Evolutionary conservation across 2,329 filamentous ascomycete genomes (phyloP).

Genomic region (Verticillium longisporum): DNA sequence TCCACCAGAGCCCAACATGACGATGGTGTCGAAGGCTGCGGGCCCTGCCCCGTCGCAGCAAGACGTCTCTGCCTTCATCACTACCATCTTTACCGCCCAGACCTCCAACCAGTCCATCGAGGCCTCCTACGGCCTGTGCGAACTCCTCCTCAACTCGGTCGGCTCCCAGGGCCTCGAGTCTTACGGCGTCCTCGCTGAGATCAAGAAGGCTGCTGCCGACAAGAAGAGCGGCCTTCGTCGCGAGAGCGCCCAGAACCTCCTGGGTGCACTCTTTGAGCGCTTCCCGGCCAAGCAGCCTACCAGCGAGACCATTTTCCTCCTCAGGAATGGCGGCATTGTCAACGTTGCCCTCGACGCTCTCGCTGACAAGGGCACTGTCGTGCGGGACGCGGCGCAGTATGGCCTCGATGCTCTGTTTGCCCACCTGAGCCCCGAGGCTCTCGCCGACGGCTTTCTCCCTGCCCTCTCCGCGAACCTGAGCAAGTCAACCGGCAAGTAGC

Average conservation of each 20-base stretch:
- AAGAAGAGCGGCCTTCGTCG: conserved; percentile 86
- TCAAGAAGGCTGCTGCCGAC: conserved; percentile 72
- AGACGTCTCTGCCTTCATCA: conserved; percentile 58
- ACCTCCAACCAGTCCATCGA: conserved; percentile 64
- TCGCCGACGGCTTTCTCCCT: conserved; percentile 77
- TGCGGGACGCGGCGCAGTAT: conserved; percentile 89
- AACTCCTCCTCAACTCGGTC: conserved; percentile 47
- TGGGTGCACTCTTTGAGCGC: conserved; percentile 89
- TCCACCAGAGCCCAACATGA: conserved; percentile 20
- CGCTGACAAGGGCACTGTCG: conserved; percentile 81
- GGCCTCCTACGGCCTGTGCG: conserved; percentile 54
- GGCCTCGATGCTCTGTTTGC: conserved; percentile 84
- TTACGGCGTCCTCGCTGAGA: conserved; percentile 48
- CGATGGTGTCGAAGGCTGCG: conserved; percentile 38
- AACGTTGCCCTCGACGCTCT: conserved; percentile 73
- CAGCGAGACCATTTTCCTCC: conserved; percentile 73
- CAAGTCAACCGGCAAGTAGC: conserved; percentile 91
- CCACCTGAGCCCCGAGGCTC: conserved; percentile 71
- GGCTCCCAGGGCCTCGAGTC: conserved; percentile 44
- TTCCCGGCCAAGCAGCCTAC: conserved; percentile 71
- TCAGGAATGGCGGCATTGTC: conserved; percentile 73
- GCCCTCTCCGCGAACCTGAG: conserved; percentile 67
- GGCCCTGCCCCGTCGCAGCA: conserved; percentile 55
- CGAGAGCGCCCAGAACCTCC: conserved; percentile 90
- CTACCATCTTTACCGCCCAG: conserved; percentile 62